Evolutionary conservation across 768 basidiomycete species (phyloP), one percentile per base, ranked within the genome.

Genomic region (Naganishia kalamii): DNA sequence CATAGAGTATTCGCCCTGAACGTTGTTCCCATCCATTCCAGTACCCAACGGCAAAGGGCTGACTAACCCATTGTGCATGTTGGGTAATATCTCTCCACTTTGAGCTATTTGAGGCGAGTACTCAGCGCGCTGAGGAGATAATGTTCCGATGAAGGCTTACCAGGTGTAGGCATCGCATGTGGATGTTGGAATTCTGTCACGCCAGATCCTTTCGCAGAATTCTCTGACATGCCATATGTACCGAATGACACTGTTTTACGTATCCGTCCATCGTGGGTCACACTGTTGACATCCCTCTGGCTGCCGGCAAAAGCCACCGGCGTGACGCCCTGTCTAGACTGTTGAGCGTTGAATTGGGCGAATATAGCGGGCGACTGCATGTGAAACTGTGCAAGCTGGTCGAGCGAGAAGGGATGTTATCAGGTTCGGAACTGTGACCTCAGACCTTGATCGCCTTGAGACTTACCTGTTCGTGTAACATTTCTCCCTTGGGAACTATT

Each of bases 101-200:
- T 71, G 80, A 13, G 84, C 87, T 87, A 67, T 25, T 57, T 49
- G 37, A 8, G 12, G 67, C 67, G 65, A 23, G 0, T 23, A 46
- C 19, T 35, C 15, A 46, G 27, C 25, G 30, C 23, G 4, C 21
- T 21, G 27, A 23, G 13, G n/a, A 19, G 32, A 21, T 37, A 13
- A n/a, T 6, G 32, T n/a, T 33, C 15, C 8, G 33, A 2, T 19
- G 15, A 6, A 43, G 1, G 51, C 84, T 71, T 70, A 88, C 87
- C 81, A 71, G 87, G 87, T 27, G 88, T 88, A 7, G 86, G 86
- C 44, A 89, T 69, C 47, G 72, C 69, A 21, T 60, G 70, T 7
- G 67, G 10, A 15, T 65, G 63, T 2, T 15, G 25, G 2, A 21
- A 29, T 30, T 21, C 11, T 11, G 25, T 15, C n/a, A 13, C 13